These are phyloP conservation scores for Magnolia sinica DNA, from an alignment of 164 flowering plant genomes.

Conservation along the genomic window DNA sequence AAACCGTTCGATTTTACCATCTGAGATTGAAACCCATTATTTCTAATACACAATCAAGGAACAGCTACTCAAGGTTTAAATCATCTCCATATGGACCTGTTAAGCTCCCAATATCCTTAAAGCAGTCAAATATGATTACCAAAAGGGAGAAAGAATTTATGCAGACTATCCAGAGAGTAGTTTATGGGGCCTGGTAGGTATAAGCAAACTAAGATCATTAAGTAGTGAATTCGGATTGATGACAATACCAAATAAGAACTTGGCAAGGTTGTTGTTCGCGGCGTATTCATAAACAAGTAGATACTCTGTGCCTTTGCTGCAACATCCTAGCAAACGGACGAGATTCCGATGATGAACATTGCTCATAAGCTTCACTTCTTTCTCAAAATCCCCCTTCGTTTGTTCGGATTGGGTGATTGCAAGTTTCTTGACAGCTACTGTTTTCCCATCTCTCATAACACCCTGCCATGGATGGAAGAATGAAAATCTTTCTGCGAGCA, in stretches of 20 bases:
- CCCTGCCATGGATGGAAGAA: background rate
- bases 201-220: no score
- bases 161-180: no score
- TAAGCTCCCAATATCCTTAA: background rate
- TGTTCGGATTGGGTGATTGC: background rate
- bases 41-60: background rate
- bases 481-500: background rate
- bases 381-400: conserved; percentile 38
- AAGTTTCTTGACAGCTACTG: conserved; percentile 7
- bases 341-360: conserved; percentile 64
- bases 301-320: conserved; percentile 44
- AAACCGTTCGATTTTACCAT: background rate
- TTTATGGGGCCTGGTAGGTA: no score
- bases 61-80: background rate
- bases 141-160: no score
- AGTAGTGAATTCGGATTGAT: background rate
- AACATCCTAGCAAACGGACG: conserved; percentile 57
- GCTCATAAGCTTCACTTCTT: conserved; percentile 59
- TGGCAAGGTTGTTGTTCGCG: conserved; percentile 57
- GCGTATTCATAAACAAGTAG: conserved; percentile 55
- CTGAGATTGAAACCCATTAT: background rate
- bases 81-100: background rate
- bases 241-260: conserved; percentile 47
- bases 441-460: conserved; percentile 3
- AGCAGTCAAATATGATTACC: background rate